Evolutionary conservation across 768 basidiomycete species (phyloP).

Genomic region (Tulasnella sp.): DNA sequence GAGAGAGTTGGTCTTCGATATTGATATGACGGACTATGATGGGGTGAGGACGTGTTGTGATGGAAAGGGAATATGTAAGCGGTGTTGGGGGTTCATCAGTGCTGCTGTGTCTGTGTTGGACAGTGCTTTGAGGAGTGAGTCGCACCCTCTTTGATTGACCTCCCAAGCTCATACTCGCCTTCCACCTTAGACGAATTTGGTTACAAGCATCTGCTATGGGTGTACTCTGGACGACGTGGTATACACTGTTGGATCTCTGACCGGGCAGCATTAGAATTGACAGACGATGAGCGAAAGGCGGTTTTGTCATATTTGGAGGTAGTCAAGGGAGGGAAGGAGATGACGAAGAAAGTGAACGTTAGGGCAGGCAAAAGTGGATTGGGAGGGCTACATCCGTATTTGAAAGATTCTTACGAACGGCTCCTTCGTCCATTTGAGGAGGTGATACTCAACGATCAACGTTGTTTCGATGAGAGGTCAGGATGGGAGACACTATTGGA

Average conservation of each 20-base stretch:
- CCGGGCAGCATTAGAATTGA: conserved; percentile 70
- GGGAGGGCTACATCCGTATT: conserved; percentile 52
- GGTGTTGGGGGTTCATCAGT: conserved; percentile 92
- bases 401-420: conserved; percentile 41
- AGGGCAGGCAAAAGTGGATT: conserved; percentile 25
- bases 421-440: conserved; percentile 47
- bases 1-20: conserved; percentile 96
- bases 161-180: not conserved
- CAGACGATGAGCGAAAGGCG: conserved; percentile 79
- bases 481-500: conserved; percentile 65
- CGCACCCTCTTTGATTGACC: not conserved
- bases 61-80: conserved; percentile 75
- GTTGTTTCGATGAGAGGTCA: conserved; percentile 57
- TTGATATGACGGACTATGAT: conserved; percentile 99
- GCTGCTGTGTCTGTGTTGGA: conserved; percentile 85
- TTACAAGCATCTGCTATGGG: conserved; percentile 84
- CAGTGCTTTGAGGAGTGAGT: conserved; percentile 45
- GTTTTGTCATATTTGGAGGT: conserved; percentile 82
- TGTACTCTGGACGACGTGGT: conserved; percentile 95
- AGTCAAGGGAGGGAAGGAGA: conserved; percentile 66
- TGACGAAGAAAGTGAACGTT: conserved; percentile 70
- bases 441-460: conserved; percentile 68
- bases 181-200: conserved; percentile 59
- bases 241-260: conserved; percentile 98
- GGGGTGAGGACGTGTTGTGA: conserved; percentile 88